Evolutionary conservation across 306 rosid genomes (phyloP), one percentile per base, ranked within the genome.

Genomic region (Albizia julibrissin): DNA sequence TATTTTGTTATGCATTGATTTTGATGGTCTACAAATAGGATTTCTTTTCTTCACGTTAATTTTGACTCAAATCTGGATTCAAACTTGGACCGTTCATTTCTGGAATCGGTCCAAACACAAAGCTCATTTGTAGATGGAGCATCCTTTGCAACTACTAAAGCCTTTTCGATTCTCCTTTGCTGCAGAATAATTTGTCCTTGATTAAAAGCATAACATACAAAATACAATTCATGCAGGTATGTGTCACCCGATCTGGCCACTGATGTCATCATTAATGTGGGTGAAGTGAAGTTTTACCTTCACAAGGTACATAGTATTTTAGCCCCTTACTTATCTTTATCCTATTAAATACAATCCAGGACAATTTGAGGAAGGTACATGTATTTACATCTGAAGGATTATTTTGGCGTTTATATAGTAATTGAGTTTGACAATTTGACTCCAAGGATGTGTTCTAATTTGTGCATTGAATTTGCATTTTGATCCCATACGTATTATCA

Each of bases 171-270:
- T 71, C 18, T 18, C 34, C 34, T 74, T 40, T 42, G 8, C 33
- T 3, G 22, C 6, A 68, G 50, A 73, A 66, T 18, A 42, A n/a
- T 65, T 85, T 65, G 13, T 44, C 72, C 56, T 67, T 72, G n/a
- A 81, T 85, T 75, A 37, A 78, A 58, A 24, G 26, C 69, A 49
- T 76, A 76, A 26, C 43, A 69, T 54, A 10, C 73, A 46, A 13
- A 39, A 52, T 43, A 64, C 31, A 78, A 42, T 44, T 68, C 80
- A 13, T 72, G 90, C 89, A 96, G 99, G 92, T 89, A 90, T 65
- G 92, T 96, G 42, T 89, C 97, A 26, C 88, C 98, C 80, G 99
- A 96, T 81, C 72, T 93, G 90, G 88, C 91, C 39, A 89, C 99
- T 0, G 99, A 96, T 86, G 86, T 91, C 78, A 77, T 87, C 78